Percentiles rank a stretch among this genome's conserved stretches.
Conservation (phyloP, 2,329 filamentous ascomycete genomes). For the Pseudogymnoascus sp. region DNA sequence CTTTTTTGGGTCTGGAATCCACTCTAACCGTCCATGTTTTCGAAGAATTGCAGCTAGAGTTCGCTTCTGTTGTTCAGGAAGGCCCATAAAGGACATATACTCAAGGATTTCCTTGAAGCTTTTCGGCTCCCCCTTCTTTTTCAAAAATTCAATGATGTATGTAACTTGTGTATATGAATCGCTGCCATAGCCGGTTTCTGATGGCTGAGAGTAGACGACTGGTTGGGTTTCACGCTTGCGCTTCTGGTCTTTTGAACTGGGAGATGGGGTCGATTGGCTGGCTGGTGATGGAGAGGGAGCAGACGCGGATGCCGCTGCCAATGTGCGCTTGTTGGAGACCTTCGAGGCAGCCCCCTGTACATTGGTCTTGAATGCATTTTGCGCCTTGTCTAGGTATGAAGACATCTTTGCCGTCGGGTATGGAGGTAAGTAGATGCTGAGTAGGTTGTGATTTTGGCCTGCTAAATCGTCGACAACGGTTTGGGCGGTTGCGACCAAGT, state of each 20-base stretch:
- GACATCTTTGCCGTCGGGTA: slow-evolving; percentile 40
- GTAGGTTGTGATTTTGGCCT: not conserved
- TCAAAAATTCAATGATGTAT: slow-evolving; percentile 77
- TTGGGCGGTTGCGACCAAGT: not conserved
- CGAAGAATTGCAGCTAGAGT: slow-evolving; percentile 61
- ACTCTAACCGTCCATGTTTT: slow-evolving; percentile 50
- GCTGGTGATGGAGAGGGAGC: slow-evolving; percentile 56
- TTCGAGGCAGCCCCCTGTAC: slow-evolving; percentile 56
- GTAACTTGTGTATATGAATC: slow-evolving; percentile 82
- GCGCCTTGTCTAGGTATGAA: slow-evolving; percentile 54
- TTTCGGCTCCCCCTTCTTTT: slow-evolving; percentile 60
- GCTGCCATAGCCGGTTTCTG: slow-evolving; percentile 63
- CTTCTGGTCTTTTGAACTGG: slow-evolving; percentile 38
- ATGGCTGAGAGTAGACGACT: slow-evolving; percentile 68
- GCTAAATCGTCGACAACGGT: not conserved
- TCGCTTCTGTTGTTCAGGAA: slow-evolving; percentile 51
- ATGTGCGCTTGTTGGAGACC: slow-evolving; percentile 43
- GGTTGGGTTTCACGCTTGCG: slow-evolving; percentile 45
- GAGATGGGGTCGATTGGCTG: slow-evolving; percentile 42
- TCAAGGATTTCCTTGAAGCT: slow-evolving; percentile 68
- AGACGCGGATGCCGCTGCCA: slow-evolving; percentile 41
- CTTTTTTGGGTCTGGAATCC: slow-evolving; percentile 47
- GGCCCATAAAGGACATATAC: slow-evolving; percentile 64
- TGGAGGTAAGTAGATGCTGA: not conserved
- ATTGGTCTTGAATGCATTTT: slow-evolving; percentile 52